A percentile compares a stretch with the other conserved stretches of the same genome.
These are phyloP conservation scores for Ophiostoma tasmaniense DNA, from an alignment of 2,329 filamentous ascomycete genomes.

Conservation along the genomic window DNA sequence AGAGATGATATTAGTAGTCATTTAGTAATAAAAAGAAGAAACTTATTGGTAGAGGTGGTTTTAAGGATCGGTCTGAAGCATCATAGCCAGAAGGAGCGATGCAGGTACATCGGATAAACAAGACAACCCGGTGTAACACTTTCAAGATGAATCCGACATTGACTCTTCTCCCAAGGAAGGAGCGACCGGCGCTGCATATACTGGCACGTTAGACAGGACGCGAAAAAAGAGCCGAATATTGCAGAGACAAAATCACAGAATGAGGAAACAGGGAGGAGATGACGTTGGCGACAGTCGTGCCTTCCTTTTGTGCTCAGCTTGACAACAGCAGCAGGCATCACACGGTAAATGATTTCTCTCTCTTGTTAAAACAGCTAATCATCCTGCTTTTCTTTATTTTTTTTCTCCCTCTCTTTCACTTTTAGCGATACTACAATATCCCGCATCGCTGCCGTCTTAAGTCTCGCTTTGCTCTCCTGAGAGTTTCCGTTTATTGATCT, in stretches of 20 bases:
- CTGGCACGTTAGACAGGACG: neutral
- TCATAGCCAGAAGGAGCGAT: neutral
- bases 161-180: neutral
- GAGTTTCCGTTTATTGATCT: neutral
- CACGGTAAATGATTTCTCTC: neutral
- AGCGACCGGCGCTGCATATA: neutral
- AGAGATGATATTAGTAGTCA: neutral
- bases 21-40: too few relatives aligned
- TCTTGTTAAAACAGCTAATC: neutral
- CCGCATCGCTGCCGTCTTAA: too few relatives aligned
- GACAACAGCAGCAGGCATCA: neutral
- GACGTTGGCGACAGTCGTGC: neutral
- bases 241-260: neutral
- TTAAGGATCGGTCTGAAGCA: neutral
- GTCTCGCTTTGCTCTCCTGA: neutral
- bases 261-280: neutral
- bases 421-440: too few relatives aligned
- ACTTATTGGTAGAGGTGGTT: neutral
- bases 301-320: neutral
- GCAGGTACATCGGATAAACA: neutral
- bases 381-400: too few relatives aligned
- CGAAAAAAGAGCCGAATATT: neutral
- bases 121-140: neutral
- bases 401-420: neutral
- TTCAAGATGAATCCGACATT: too few relatives aligned